Evolutionary conservation across 805 yeast genomes (phyloP), one percentile per base, ranked within the genome.

Genomic region (Yamadazyma kitorensis): DNA sequence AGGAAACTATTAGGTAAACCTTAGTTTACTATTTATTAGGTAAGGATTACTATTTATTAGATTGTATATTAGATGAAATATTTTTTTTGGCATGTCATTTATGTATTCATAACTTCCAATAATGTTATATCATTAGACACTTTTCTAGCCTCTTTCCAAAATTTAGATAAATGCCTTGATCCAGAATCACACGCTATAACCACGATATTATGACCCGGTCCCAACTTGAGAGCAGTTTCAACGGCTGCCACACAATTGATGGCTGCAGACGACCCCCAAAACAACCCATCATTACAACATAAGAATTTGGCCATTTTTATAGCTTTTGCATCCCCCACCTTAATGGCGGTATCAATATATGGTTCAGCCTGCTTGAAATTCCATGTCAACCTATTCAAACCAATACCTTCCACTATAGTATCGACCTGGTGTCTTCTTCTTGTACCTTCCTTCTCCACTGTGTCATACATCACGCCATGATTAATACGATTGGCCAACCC

Each of bases 351-450:
- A 52, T 87, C 95, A 10, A 91, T 79, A 38, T 57, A 71, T 1
- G 57, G 52, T 47, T 85, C 87, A 2, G 87, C 98, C 31, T 71
- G 74, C 29, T 69, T 60, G 56, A 91, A 86, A 56, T 91, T 91
- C 50, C 75, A 73, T 0, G 98, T 91, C 17, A 93, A 64, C 43
- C 98, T 68, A 48, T 87, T 93, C 38, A 91, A 61, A 0, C 98
- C 98, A 18, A 91, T 83, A 0, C 98, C 98, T 58, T 91, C 98
- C 3, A 91, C 81, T 2, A 89, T 52, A 0, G 98, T 93, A 57
- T 91, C 98, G 2, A 91, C 98, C 59, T 91, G 98, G 57, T 93
- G 98, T 47, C 98, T 68, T 52, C 97, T 72, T 48, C 98, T 70
- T 0, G 93, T 85, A 1, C 98, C 98, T 61, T 91, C 98, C 45